phyloP scores from a whole-genome alignment of 257 asterid genomes.

The Haberlea rhodopensis region DNA sequence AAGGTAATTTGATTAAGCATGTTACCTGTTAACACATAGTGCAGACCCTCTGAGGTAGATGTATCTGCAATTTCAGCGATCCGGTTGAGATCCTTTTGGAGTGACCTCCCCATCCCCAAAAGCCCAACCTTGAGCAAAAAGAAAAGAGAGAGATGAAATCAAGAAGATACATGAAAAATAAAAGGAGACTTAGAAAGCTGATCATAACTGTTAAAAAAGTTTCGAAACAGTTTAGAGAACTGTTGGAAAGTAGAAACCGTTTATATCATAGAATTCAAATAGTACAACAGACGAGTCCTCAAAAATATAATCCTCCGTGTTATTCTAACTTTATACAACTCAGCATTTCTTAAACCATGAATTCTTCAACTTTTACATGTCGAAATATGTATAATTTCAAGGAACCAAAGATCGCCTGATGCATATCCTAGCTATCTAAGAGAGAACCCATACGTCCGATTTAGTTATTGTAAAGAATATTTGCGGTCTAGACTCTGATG shows the following conservation, averaged over 20 bases:
- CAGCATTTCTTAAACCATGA: too few relatives aligned
- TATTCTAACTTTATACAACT: too few relatives aligned
- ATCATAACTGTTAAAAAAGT: conserved; percentile 3
- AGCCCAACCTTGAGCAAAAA: conserved; percentile 68
- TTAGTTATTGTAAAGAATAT: too few relatives aligned
- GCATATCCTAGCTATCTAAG: too few relatives aligned
- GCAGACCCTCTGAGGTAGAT: conserved; percentile 82
- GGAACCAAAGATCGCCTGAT: too few relatives aligned
- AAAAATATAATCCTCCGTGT: too few relatives aligned
- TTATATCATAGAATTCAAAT: neutral
- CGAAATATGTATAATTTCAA: too few relatives aligned
- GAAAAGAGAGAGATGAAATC: conserved; percentile 7
- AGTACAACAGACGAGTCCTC: neutral
- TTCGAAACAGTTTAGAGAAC: neutral
- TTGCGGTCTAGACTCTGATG: too few relatives aligned
- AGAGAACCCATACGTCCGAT: too few relatives aligned
- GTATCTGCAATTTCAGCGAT: conserved; percentile 93
- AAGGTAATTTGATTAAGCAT: conserved; percentile 5
- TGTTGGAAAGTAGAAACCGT: neutral
- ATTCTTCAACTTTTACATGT: too few relatives aligned
- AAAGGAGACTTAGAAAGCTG: too few relatives aligned
- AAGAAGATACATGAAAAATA: conserved; percentile 1
- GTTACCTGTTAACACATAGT: conserved; percentile 91
- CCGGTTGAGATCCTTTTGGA: conserved; percentile 82
- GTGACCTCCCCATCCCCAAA: conserved; percentile 86